A percentile compares a stretch with the other conserved stretches of the same genome.
These are phyloP conservation scores for Syzygium oleosum DNA, from an alignment of 345 rosid species.

Conservation along the genomic window DNA sequence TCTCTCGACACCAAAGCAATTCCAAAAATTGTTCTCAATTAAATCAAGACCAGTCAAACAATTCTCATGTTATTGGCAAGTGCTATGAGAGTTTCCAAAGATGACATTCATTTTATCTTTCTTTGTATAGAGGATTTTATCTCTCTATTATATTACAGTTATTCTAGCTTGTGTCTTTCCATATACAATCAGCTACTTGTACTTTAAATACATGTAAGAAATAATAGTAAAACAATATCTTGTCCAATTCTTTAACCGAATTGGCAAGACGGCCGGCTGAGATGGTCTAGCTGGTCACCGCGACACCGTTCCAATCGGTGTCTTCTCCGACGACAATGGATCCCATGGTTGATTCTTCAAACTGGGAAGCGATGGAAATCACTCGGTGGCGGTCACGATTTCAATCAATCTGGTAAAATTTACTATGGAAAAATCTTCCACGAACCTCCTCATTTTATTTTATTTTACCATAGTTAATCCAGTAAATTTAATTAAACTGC, in stretches of 20 bases:
- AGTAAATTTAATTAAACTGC: not conserved
- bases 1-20: too few relatives aligned
- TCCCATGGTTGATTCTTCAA: not conserved
- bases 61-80: too few relatives aligned
- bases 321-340: not conserved
- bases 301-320: conserved; percentile 9
- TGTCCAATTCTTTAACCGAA: conserved; percentile 6
- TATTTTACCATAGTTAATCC: not conserved
- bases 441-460: not conserved
- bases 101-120: too few relatives aligned
- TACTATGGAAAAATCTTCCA: not conserved
- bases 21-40: too few relatives aligned
- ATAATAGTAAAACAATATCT: too few relatives aligned
- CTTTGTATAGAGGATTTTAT: too few relatives aligned
- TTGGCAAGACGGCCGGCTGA: conserved; percentile 37
- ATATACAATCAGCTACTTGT: too few relatives aligned
- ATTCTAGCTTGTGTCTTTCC: too few relatives aligned
- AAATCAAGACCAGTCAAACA: too few relatives aligned
- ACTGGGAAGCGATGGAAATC: not conserved
- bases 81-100: too few relatives aligned
- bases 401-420: not conserved
- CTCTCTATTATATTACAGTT: too few relatives aligned
- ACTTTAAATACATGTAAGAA: too few relatives aligned
- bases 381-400: not conserved
- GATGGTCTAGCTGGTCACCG: conserved; percentile 43